These are phyloP conservation scores for Clitopilus hobsonii DNA, from an alignment of 768 basidiomycete genomes.

Conservation along the genomic window DNA sequence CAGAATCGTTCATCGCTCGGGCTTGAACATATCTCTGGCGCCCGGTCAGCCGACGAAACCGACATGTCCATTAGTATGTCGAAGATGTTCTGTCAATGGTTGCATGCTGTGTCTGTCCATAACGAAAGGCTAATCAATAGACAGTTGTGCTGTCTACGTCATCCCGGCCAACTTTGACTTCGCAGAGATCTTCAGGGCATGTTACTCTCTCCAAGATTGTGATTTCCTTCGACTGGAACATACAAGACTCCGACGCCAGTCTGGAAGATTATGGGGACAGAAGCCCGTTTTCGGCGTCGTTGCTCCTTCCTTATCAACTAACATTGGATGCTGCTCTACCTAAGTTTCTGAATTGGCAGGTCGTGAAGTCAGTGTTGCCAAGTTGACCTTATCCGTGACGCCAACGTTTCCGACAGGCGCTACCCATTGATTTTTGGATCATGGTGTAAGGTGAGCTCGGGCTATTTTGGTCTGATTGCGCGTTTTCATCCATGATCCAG, in stretches of 20 bases:
- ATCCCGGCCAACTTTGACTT: conserved; percentile 13
- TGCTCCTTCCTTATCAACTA: conserved; percentile 50
- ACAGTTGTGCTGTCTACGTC: conserved; percentile 10
- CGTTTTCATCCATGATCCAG: conserved; percentile 24
- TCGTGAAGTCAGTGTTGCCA: conserved; percentile 44
- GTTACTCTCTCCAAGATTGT: conserved; percentile 34
- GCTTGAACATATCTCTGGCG: not conserved
- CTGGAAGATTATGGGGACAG: conserved; percentile 8
- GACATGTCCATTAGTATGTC: not conserved
- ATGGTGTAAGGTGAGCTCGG: conserved; percentile 50
- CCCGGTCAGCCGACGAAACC: not conserved
- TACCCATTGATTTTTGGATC: conserved; percentile 77
- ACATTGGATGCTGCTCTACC: conserved; percentile 47
- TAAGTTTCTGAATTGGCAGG: conserved; percentile 52
- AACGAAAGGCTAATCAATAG: too few relatives aligned
- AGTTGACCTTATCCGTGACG: not conserved
- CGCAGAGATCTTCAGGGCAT: conserved; percentile 23
- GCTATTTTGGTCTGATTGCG: conserved; percentile 4
- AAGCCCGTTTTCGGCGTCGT: conserved; percentile 49
- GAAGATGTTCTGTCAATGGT: too few relatives aligned
- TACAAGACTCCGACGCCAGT: conserved; percentile 8
- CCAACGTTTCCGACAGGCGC: conserved; percentile 38
- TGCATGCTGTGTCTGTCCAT: too few relatives aligned
- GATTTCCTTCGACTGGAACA: conserved; percentile 31
- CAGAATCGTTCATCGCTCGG: conserved; percentile 62